Evolutionary conservation across 1,284 basidiomycete species (phyloP).

Genomic region (Ceratobasidium sp.): DNA sequence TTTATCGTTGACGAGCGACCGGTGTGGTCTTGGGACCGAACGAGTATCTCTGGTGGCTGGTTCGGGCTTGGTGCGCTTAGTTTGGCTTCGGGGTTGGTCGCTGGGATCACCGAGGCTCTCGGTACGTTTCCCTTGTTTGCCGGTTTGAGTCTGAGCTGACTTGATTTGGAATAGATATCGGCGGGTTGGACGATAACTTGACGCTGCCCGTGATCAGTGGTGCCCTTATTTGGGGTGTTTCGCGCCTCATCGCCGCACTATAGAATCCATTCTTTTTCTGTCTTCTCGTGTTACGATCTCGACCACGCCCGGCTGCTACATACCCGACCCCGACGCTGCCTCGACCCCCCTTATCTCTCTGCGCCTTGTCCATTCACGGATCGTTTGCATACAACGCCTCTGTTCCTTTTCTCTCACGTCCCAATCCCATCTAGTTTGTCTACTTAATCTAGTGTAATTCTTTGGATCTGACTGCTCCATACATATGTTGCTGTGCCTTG

Average conservation of each 20-base stretch:
- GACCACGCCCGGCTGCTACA: not conserved
- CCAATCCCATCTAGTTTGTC: not conserved
- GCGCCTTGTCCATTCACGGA: not conserved
- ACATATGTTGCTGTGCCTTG: constrained; percentile 13
- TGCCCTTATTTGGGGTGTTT: constrained; percentile 72
- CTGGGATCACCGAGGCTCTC: constrained; percentile 84
- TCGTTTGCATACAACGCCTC: not conserved
- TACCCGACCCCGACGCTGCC: constrained; percentile 6
- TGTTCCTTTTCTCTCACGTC: not conserved
- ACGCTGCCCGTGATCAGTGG: constrained; percentile 93
- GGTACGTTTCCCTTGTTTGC: constrained; percentile 63
- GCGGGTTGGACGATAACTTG: constrained; percentile 88
- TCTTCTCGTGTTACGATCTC: not conserved
- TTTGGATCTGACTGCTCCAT: constrained; percentile 11
- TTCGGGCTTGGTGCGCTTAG: constrained; percentile 68
- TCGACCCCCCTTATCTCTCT: constrained; percentile 22
- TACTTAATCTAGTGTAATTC: not conserved
- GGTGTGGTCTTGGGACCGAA: constrained; percentile 42
- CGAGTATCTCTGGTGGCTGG: constrained; percentile 56
- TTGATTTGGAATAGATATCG: constrained; percentile 41
- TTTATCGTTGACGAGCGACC: constrained; percentile 44
- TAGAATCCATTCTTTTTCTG: constrained; percentile 11
- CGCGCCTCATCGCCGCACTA: constrained; percentile 50
- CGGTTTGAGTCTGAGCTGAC: constrained; percentile 14
- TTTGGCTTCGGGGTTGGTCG: constrained; percentile 76